Percentiles rank a stretch among this genome's conserved stretches.
Evolutionary conservation across 2,329 filamentous ascomycete genomes (phyloP).

Genomic region (Lecanosticta acicola): DNA sequence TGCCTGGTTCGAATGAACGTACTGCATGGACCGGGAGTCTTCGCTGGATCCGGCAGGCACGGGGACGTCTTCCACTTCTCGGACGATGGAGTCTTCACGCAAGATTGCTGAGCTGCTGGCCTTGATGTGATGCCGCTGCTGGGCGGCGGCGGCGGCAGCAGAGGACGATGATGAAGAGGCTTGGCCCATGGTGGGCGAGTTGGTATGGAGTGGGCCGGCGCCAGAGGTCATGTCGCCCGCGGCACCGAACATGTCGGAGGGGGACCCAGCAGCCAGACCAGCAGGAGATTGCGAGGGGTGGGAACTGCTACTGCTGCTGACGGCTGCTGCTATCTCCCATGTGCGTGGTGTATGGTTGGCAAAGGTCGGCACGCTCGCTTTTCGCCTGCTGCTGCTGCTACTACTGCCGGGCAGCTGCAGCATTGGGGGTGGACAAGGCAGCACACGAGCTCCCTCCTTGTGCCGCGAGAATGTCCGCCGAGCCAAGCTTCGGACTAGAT

Average conservation of each 20-base stretch:
- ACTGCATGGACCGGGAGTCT: conserved; percentile 29
- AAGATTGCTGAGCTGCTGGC: conserved; percentile 25
- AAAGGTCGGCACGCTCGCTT: conserved; percentile 24
- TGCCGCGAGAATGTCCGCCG: not conserved
- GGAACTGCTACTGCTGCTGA: conserved; percentile 5
- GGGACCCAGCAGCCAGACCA: conserved; percentile 1
- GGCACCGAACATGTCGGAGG: conserved; percentile 24
- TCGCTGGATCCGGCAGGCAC: conserved; percentile 11
- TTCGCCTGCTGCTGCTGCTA: conserved; percentile 28
- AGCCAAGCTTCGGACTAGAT: not conserved
- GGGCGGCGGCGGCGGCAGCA: conserved; percentile 3
- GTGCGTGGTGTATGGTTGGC: conserved; percentile 33
- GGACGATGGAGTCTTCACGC: conserved; percentile 26
- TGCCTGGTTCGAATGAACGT: conserved; percentile 24
- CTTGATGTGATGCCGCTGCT: conserved; percentile 4
- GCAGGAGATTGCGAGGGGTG: conserved; percentile 25
- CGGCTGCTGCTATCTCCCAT: conserved; percentile 26
- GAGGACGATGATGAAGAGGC: conserved; percentile 23
- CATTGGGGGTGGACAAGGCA: not conserved
- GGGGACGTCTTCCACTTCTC: conserved; percentile 20
- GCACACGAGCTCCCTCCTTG: conserved; percentile 22
- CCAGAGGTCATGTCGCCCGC: conserved; percentile 23
- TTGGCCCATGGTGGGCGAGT: conserved; percentile 27
- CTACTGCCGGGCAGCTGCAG: conserved; percentile 33
- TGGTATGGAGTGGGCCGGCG: conserved; percentile 18